A percentile compares a stretch with the other conserved stretches of the same genome.
phyloP scores from a whole-genome alignment of 2,329 filamentous ascomycete genomes.

The Pestalotiopsis sp. region DNA sequence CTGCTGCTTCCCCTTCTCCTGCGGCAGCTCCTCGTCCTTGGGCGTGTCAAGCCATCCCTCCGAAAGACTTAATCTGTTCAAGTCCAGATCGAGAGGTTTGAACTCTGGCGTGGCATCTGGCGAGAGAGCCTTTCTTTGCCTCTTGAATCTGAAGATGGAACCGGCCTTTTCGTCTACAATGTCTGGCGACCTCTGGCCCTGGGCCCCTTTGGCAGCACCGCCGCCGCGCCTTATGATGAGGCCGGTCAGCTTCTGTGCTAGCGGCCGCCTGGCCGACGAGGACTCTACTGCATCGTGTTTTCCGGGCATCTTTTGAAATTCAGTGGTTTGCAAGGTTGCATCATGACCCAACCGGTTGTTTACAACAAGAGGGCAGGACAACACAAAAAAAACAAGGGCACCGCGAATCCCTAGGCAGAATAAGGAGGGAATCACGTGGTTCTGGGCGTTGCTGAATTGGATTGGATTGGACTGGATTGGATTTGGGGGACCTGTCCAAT shows the following conservation, averaged over 20 bases:
- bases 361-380: background rate
- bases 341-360: background rate
- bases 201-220: conserved; percentile 10
- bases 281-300: conserved; percentile 16
- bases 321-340: conserved; percentile 3
- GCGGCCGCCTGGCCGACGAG: conserved; percentile 11
- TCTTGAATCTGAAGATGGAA: conserved; percentile 16
- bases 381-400: background rate
- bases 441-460: background rate
- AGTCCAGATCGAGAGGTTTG: conserved; percentile 19
- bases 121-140: conserved; percentile 13
- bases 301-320: conserved; percentile 12
- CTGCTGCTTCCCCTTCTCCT: background rate
- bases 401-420: background rate
- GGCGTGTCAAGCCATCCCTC: conserved; percentile 18
- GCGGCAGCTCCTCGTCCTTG: background rate
- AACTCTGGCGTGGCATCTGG: conserved; percentile 13
- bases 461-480: background rate
- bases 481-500: background rate
- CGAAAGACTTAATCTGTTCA: conserved; percentile 15
- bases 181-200: background rate
- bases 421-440: background rate
- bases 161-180: conserved; percentile 1
- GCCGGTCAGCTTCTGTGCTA: conserved; percentile 19
- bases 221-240: conserved; percentile 16